A percentile compares a stretch with the other conserved stretches of the same genome.
Evolutionary conservation across 2,329 filamentous ascomycete species (phyloP).

Genomic region (Pyrenochaeta sp.): DNA sequence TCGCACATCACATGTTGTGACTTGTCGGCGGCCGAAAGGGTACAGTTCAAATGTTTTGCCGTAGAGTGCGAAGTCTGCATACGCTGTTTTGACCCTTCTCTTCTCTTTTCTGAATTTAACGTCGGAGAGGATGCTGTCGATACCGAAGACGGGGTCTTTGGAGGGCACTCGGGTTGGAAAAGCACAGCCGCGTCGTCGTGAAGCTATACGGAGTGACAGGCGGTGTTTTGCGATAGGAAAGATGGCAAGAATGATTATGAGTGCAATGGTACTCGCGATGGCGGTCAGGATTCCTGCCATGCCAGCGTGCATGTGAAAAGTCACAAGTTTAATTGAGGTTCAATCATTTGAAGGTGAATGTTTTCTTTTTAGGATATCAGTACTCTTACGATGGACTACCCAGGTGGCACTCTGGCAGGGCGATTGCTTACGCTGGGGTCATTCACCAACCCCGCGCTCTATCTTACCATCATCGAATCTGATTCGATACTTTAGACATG

Average conservation of each 20-base stretch:
- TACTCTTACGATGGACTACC: background rate
- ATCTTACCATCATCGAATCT: background rate
- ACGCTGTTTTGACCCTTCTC: conserved; percentile 1
- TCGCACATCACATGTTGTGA: conserved; percentile 14
- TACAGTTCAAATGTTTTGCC: conserved; percentile 19
- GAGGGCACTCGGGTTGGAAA: conserved; percentile 5
- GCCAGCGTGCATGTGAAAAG: too few species aligned
- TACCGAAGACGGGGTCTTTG: conserved; percentile 14
- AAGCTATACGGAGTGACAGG: background rate
- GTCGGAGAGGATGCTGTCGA: conserved; percentile 10
- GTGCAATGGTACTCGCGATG: background rate
- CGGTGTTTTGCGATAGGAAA: background rate
- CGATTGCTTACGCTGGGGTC: background rate
- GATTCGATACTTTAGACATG: background rate
- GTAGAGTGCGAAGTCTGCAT: conserved; percentile 1
- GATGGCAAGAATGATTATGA: background rate
- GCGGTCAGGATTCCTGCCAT: background rate
- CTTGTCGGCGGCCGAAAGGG: conserved; percentile 17
- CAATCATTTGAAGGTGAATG: too few species aligned
- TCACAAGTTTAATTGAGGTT: too few species aligned
- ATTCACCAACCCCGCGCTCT: background rate
- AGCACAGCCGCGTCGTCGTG: background rate
- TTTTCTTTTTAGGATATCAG: background rate
- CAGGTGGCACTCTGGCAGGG: background rate
- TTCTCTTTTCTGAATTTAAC: conserved; percentile 4